phyloP scores from a whole-genome alignment of 1,284 basidiomycete genomes.

The Irpex lacteus region DNA sequence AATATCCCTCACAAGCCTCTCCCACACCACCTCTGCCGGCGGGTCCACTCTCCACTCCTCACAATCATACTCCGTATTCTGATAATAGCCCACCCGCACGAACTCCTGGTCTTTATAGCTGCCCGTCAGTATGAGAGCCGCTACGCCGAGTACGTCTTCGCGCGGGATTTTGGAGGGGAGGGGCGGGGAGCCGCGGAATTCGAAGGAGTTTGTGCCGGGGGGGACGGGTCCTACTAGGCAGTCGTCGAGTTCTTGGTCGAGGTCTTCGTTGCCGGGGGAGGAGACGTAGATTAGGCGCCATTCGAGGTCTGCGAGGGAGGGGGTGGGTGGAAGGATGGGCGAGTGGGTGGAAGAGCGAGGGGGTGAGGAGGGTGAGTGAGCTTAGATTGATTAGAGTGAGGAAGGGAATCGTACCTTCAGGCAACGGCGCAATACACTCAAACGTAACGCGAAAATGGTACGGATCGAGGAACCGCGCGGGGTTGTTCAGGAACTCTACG shows the following conservation, averaged over 20 bases:
- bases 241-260: conserved; percentile 95
- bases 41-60: conserved; percentile 83
- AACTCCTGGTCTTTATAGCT: conserved; percentile 95
- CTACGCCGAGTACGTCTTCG: conserved; percentile 86
- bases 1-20: conserved; percentile 83
- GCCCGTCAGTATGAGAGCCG: conserved; percentile 89
- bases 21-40: conserved; percentile 70
- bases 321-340: neutral
- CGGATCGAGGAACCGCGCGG: conserved; percentile 85
- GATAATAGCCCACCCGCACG: conserved; percentile 98
- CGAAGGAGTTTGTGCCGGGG: conserved; percentile 93
- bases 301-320: conserved; percentile 73
- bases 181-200: conserved; percentile 83
- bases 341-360: no score
- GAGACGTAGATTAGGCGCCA: conserved; percentile 98
- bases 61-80: conserved; percentile 97
- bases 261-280: conserved; percentile 86
- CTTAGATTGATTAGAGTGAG: no score
- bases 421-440: conserved; percentile 91
- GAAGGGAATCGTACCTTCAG: conserved; percentile 63
- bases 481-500: conserved; percentile 91
- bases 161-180: conserved; percentile 74
- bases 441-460: conserved; percentile 97
- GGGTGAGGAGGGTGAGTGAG: no score
- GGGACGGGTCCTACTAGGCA: conserved; percentile 97